phyloP scores from a whole-genome alignment of 1,139 yeast genomes.

The Kodamaea suecica region DNA sequence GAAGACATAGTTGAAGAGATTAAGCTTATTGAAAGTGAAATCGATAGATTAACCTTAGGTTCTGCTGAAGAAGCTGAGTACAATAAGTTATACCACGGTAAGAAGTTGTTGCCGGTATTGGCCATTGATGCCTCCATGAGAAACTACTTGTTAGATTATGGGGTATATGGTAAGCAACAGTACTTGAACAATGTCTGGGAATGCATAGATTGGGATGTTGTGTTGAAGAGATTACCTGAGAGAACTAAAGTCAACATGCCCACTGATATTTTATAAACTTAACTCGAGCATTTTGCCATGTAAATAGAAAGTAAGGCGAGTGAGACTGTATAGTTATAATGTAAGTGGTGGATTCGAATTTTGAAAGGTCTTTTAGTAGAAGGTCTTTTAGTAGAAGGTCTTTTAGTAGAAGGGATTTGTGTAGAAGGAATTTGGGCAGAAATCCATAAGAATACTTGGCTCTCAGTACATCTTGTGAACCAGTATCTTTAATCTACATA shows the following conservation, averaged over 20 bases:
- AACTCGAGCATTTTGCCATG: no score
- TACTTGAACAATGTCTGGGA: conserved; percentile 72
- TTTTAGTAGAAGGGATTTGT: no score
- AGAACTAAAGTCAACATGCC: conserved; percentile 25
- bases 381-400: no score
- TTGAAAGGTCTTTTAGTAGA: no score
- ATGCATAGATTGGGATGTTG: conserved; percentile 68
- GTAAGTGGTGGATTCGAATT: no score
- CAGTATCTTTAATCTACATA: no score
- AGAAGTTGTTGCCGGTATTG: conserved; percentile 56
- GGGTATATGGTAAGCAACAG: conserved; percentile 66
- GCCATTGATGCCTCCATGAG: conserved; percentile 72
- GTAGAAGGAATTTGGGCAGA: no score
- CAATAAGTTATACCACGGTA: conserved; percentile 33
- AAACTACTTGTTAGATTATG: conserved; percentile 67
- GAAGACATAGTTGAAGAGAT: conserved; percentile 10
- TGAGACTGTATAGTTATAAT: neutral
- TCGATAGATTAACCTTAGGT: conserved; percentile 31
- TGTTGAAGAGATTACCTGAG: conserved; percentile 56
- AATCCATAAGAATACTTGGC: no score
- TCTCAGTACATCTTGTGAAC: no score
- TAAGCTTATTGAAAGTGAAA: conserved; percentile 13
- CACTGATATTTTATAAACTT: conserved; percentile 5
- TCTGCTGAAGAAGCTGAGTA: conserved; percentile 45
- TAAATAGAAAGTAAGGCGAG: conserved; percentile 3